Percentiles rank a stretch among this genome's conserved stretches.
Evolutionary conservation across 1,139 yeast genomes (phyloP).

Genomic region (Geotrichum europaeum): DNA sequence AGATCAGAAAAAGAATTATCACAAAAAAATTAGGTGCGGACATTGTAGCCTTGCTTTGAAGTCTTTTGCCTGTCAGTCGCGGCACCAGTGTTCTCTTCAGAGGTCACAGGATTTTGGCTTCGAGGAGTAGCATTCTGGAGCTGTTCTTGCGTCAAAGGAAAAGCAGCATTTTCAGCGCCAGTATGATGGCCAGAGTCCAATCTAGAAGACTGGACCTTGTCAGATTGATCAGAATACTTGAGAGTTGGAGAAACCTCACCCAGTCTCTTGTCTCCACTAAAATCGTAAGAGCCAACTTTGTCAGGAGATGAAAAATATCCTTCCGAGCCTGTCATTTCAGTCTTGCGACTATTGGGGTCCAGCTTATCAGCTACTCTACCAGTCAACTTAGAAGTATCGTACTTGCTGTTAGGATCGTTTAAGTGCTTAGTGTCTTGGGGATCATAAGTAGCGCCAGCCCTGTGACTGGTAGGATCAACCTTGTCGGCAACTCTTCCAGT

Average conservation of each 20-base stretch:
- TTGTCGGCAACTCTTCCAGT: too few relatives aligned
- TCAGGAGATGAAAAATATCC: not conserved
- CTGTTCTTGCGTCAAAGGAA: constrained; percentile 15
- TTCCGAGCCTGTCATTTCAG: not conserved
- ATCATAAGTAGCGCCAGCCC: too few relatives aligned
- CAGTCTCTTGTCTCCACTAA: constrained; percentile 2
- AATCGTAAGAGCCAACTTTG: not conserved
- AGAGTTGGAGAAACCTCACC: constrained; percentile 11
- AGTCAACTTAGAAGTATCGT: too few relatives aligned
- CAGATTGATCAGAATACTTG: constrained; percentile 1
- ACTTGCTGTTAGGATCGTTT: too few relatives aligned
- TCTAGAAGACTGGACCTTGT: not conserved
- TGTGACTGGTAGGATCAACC: too few relatives aligned
- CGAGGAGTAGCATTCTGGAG: constrained; percentile 10
- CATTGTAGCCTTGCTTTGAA: not conserved
- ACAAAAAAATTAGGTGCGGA: not conserved
- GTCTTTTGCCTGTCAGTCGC: not conserved
- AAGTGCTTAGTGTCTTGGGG: too few relatives aligned
- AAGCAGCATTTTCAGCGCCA: constrained; percentile 13
- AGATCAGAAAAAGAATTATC: not conserved
- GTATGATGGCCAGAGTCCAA: constrained; percentile 5
- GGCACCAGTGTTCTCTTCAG: not conserved
- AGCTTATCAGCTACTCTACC: too few relatives aligned
- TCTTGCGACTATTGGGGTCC: not conserved
- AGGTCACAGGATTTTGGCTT: not conserved